Conservation (phyloP, 768 basidiomycete genomes). For the Tylopilus vinaceipallidus region DNA sequence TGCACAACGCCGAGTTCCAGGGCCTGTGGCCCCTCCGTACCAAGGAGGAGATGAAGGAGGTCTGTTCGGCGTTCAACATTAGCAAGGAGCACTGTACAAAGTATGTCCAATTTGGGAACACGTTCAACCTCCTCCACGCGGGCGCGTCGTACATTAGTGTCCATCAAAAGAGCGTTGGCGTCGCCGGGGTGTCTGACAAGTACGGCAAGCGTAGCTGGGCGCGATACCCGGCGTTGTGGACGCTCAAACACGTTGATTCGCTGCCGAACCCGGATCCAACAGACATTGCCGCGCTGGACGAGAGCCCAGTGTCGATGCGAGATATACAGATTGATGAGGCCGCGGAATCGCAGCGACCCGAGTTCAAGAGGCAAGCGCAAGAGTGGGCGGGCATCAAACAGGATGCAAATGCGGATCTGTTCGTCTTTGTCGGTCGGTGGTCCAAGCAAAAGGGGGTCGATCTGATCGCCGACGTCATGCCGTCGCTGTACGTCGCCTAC, state of each 20-base stretch:
- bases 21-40: slow-evolving; percentile 95
- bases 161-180: slow-evolving; percentile 91
- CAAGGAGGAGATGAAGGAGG: slow-evolving; percentile 98
- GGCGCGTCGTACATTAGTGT: slow-evolving; percentile 89
- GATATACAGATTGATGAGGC: slow-evolving; percentile 75
- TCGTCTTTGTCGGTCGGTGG: slow-evolving; percentile 97
- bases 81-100: slow-evolving; percentile 95
- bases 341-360: slow-evolving; percentile 89
- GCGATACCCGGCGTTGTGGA: slow-evolving; percentile 94
- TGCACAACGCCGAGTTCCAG: slow-evolving; percentile 98
- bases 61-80: slow-evolving; percentile 96
- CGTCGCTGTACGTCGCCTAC: slow-evolving; percentile 60
- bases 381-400: slow-evolving; percentile 95
- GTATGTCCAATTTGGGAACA: slow-evolving; percentile 98
- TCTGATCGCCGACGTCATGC: slow-evolving; percentile 95
- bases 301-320: slow-evolving; percentile 65
- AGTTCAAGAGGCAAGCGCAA: slow-evolving; percentile 87
- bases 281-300: slow-evolving; percentile 91
- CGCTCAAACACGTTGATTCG: slow-evolving; percentile 92
- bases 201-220: slow-evolving; percentile 98
- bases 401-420: slow-evolving; percentile 84
- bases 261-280: slow-evolving; percentile 93
- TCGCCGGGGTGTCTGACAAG: slow-evolving; percentile 97
- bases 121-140: slow-evolving; percentile 93
- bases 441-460: slow-evolving; percentile 99